A percentile compares a stretch with the other conserved stretches of the same genome.
phyloP scores from a whole-genome alignment of 148 eudicot genomes.

The Camellia lanceoleosa region DNA sequence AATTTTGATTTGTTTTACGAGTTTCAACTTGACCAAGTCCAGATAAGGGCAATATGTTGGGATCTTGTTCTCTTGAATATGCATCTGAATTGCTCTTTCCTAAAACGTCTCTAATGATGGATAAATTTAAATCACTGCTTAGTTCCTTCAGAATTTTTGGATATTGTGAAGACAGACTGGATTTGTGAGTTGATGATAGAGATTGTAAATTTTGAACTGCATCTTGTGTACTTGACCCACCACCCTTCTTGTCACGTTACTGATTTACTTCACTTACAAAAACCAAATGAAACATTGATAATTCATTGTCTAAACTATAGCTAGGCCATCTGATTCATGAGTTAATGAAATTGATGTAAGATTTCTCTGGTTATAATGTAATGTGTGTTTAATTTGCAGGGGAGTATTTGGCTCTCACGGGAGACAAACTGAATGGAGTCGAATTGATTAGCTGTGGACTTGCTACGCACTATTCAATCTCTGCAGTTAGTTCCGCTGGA shows the following conservation, averaged over 20 bases:
- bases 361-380: neutral
- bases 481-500: constrained; percentile 42
- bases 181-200: neutral
- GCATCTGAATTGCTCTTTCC: too few relatives aligned
- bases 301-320: neutral
- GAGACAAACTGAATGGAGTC: constrained; percentile 70
- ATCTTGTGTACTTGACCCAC: neutral
- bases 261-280: neutral
- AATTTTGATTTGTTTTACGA: neutral
- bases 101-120: too few relatives aligned
- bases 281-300: neutral
- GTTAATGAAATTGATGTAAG: neutral
- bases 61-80: too few relatives aligned
- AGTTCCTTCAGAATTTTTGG: neutral
- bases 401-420: constrained; percentile 85
- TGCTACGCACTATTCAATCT: constrained; percentile 78
- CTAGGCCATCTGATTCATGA: neutral
- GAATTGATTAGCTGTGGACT: constrained; percentile 92
- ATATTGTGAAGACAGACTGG: neutral
- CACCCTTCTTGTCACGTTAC: neutral
- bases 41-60: neutral
- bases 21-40: neutral
- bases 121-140: too few relatives aligned
- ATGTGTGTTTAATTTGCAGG: constrained; percentile 38
- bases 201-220: neutral